phyloP scores from a whole-genome alignment of 2,329 filamentous ascomycete species.

The Calonectria pseudoturangicola region DNA sequence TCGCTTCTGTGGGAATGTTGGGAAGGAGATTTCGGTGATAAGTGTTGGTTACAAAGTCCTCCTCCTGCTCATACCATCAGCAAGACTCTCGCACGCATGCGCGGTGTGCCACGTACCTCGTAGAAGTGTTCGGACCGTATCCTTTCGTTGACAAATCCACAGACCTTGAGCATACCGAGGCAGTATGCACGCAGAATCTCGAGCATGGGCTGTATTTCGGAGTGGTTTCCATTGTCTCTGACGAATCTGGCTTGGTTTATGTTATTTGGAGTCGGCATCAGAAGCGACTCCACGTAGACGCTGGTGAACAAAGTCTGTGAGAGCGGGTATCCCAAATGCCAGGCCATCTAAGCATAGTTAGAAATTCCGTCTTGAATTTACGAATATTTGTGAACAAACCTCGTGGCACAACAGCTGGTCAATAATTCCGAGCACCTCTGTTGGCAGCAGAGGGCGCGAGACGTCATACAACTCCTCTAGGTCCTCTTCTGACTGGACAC shows the following conservation, averaged over 20 bases:
- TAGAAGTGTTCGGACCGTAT: slow-evolving; percentile 92
- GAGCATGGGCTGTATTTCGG: slow-evolving; percentile 68
- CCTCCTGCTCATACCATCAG: slow-evolving; percentile 76
- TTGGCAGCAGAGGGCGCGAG: slow-evolving; percentile 78
- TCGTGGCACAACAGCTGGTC: slow-evolving; percentile 94
- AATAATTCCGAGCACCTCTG: slow-evolving; percentile 93
- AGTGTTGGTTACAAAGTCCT: slow-evolving; percentile 95
- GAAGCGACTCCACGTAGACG: slow-evolving; percentile 88
- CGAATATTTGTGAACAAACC: slow-evolving; percentile 67
- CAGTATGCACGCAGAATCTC: slow-evolving; percentile 89
- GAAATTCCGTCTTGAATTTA: not conserved
- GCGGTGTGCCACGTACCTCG: slow-evolving; percentile 74
- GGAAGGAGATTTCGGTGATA: slow-evolving; percentile 88
- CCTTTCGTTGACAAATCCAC: slow-evolving; percentile 84
- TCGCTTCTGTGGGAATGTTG: slow-evolving; percentile 73
- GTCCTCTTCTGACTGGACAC: slow-evolving; percentile 84
- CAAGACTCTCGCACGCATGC: no score
- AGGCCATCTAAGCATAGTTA: slow-evolving; percentile 82
- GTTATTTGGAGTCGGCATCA: slow-evolving; percentile 80
- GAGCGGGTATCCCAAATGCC: slow-evolving; percentile 96
- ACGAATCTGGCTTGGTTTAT: slow-evolving; percentile 81
- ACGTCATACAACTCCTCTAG: slow-evolving; percentile 90
- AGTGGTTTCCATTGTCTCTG: slow-evolving; percentile 55
- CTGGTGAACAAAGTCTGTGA: slow-evolving; percentile 97
- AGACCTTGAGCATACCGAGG: slow-evolving; percentile 87